Evolutionary conservation across 2,329 filamentous ascomycete species (phyloP).

Genomic region (Cercospora citrullina): DNA sequence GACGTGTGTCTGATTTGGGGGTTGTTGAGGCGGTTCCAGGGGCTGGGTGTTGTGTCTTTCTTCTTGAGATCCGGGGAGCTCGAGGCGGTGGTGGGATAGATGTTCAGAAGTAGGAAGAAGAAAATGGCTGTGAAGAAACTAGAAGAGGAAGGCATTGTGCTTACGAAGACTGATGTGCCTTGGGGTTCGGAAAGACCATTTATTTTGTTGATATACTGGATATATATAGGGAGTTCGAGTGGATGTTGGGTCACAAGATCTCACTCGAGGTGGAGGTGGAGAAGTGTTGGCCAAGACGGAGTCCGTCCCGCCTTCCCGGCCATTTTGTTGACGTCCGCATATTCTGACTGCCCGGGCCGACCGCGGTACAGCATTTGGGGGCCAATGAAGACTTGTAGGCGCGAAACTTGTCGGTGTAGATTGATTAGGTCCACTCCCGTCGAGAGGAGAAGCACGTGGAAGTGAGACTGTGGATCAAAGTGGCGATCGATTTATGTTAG

Average conservation of each 20-base stretch:
- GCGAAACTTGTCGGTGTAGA: not conserved
- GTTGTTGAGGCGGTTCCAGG: conserved; percentile 22
- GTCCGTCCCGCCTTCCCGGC: not conserved
- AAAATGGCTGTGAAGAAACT: not conserved
- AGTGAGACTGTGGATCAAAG: not conserved
- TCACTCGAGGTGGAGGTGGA: not conserved
- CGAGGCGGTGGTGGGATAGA: not conserved
- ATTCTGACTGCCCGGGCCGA: not conserved
- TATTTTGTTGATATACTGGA: not conserved
- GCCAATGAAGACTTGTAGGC: not conserved
- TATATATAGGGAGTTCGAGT: not conserved
- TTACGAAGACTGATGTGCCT: not conserved
- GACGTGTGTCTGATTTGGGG: conserved; percentile 16
- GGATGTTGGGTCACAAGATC: not conserved
- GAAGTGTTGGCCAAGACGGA: conserved; percentile 1
- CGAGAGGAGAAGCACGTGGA: not conserved
- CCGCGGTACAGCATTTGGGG: not conserved
- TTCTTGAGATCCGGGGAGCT: not conserved
- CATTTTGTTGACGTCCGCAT: not conserved
- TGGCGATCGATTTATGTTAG: not conserved
- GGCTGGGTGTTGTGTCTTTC: not conserved
- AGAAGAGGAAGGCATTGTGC: not conserved
- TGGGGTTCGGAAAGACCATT: not conserved
- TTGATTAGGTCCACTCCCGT: not conserved
- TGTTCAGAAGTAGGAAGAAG: not conserved